Conservation (phyloP, 768 basidiomycete species). For the Strobilomyces dryophilus region DNA sequence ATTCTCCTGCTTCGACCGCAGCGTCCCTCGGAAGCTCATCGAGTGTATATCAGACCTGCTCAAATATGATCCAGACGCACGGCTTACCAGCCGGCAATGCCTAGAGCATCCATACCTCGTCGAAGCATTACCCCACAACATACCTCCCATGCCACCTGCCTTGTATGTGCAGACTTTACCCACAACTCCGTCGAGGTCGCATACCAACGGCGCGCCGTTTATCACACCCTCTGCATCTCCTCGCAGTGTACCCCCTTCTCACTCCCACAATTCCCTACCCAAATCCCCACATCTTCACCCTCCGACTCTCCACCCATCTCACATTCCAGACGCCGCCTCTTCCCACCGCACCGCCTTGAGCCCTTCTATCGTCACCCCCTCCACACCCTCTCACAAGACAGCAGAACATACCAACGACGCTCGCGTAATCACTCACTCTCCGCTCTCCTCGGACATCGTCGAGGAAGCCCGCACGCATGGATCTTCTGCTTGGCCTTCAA, state of each 20-base stretch:
- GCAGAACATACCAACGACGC: slow-evolving; percentile 33
- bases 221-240: slow-evolving; percentile 39
- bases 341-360: slow-evolving; percentile 55
- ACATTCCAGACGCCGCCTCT: slow-evolving; percentile 45
- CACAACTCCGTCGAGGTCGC: slow-evolving; percentile 35
- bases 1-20: slow-evolving; percentile 70
- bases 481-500: slow-evolving; percentile 24
- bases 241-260: slow-evolving; percentile 44
- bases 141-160: slow-evolving; percentile 58
- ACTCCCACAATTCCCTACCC: slow-evolving; percentile 43
- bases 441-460: slow-evolving; percentile 25
- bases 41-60: slow-evolving; percentile 91
- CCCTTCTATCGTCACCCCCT: slow-evolving; percentile 33
- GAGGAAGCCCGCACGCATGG: slow-evolving; percentile 28
- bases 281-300: slow-evolving; percentile 37
- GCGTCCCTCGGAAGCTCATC: slow-evolving; percentile 74
- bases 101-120: slow-evolving; percentile 85
- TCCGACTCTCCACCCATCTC: slow-evolving; percentile 35
- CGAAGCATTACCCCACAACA: slow-evolving; percentile 68
- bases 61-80: slow-evolving; percentile 84
- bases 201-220: slow-evolving; percentile 34
- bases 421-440: slow-evolving; percentile 33
- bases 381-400: slow-evolving; percentile 32
- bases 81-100: slow-evolving; percentile 84
- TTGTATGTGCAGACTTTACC: slow-evolving; percentile 39